Evolutionary conservation across 2,329 filamentous ascomycete genomes (phyloP), one percentile per base, ranked within the genome.

Genomic region (Aschersonia sp.): DNA sequence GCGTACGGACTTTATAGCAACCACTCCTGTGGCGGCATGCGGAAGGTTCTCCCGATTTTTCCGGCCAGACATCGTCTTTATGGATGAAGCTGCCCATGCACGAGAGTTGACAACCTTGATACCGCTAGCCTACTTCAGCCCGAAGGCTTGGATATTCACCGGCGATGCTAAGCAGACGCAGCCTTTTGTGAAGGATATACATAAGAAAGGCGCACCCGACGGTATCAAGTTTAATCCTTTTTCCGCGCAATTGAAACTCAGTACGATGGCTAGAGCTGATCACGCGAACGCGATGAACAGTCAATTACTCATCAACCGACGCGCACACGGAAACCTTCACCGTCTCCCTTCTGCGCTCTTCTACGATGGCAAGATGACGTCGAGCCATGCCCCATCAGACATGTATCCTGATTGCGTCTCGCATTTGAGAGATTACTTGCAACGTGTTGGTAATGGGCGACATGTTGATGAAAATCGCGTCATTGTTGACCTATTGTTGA

Each of bases 11-110:
- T 71, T 72, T 46, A 59, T 73, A 2, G 68, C 68, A 0, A 69
- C 69, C 0, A 72, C 70, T 1, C 69, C 70, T 0, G 69, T 71
- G 1, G 67, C 68, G 4, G 64, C 66, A 0, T 62, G 59, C 4
- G 62, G 62, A 0, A 53, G 56, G 0, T 68, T 72, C 35, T 53
- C 59, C 0, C 60, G 57, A 2, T 56, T 87, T 6, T 87, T 88
- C 32, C 82, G 84, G 52, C 86, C 87, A 0, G 84, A 92, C 55
- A 81, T 94, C 52, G 78, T 92, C 0, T 89, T 94, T 58, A 85
- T 94, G 52, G 87, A 89, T 42, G 87, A 94, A 60, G 66, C 67
- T 0, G 66, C 68, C 0, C 69, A 73, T 43, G 67, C 67, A 0
- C 56, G 69, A 12, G 70, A 73, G 51, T 55, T 72, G 0, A 70